A percentile compares a stretch with the other conserved stretches of the same genome.
phyloP scores from a whole-genome alignment of 139 green algal species.

The Volvox reticuliferus region DNA sequence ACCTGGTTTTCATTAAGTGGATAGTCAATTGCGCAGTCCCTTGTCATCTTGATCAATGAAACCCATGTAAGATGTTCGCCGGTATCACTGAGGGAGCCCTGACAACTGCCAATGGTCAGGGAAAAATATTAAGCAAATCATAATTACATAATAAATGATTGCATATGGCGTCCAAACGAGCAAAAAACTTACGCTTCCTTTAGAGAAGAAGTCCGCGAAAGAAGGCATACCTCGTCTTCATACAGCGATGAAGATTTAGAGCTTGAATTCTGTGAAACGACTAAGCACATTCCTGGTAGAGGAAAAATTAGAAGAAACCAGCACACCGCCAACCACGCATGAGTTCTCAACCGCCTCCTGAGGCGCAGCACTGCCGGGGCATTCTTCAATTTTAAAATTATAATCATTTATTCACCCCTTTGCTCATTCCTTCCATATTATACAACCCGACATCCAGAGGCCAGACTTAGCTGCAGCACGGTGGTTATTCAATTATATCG shows the following conservation, averaged over 20 bases:
- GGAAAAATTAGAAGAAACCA: no score
- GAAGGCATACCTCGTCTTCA: neutral
- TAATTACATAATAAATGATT: neutral
- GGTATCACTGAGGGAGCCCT: neutral
- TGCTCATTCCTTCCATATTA: no score
- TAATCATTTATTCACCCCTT: no score
- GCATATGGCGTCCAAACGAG: neutral
- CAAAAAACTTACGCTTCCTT: neutral
- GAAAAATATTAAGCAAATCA: no score
- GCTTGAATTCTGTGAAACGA: neutral
- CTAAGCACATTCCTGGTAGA: no score
- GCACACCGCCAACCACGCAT: no score
- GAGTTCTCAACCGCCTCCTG: no score
- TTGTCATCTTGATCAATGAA: neutral
- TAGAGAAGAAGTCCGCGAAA: neutral
- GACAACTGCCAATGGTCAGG: neutral
- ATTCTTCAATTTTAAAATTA: no score
- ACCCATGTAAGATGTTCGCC: neutral
- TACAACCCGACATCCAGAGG: no score
- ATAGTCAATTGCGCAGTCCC: neutral
- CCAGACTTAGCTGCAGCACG: no score
- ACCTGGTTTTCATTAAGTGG: neutral
- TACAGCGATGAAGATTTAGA: neutral
- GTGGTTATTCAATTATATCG: no score
- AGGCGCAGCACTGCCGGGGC: no score